Evolutionary conservation across 2,329 filamentous ascomycete species (phyloP).

Genomic region (Claviceps maximensis): DNA sequence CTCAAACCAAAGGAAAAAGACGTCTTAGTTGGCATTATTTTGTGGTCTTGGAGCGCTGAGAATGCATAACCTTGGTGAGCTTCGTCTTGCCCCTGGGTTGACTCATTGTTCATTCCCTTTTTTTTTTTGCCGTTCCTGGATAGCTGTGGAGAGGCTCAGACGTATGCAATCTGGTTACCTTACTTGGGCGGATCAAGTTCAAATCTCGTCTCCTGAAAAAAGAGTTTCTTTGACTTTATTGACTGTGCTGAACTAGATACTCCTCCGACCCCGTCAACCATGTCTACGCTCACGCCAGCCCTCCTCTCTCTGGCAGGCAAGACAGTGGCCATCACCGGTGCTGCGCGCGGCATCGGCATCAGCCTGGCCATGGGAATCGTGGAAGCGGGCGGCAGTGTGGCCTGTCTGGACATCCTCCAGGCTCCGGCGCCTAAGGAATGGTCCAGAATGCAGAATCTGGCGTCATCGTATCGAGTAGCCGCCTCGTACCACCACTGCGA

Average conservation of each 20-base stretch:
- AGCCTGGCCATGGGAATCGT: constrained; percentile 33
- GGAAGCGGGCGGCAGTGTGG: constrained; percentile 35
- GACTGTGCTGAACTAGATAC: not conserved
- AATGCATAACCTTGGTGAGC: not conserved
- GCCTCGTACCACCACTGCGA: constrained; percentile 31
- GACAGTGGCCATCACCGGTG: constrained; percentile 36
- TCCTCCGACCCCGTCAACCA: not conserved
- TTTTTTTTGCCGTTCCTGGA: not conserved
- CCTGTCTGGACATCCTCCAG: constrained; percentile 32
- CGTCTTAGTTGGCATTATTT: not conserved
- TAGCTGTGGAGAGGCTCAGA: too few species aligned
- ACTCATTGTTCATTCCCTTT: not conserved
- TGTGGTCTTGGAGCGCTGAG: not conserved
- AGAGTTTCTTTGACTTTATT: not conserved
- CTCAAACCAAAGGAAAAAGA: not conserved
- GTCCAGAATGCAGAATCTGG: constrained; percentile 27
- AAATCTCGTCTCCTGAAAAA: not conserved
- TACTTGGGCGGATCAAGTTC: not conserved
- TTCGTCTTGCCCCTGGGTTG: not conserved
- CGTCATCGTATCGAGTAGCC: constrained; percentile 19
- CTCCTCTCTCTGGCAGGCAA: constrained; percentile 32
- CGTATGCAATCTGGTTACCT: too few species aligned
- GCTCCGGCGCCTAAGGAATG: constrained; percentile 26
- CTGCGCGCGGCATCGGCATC: constrained; percentile 36
- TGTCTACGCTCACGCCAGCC: constrained; percentile 13